phyloP scores from a whole-genome alignment of 352 stramenopile species.

The Phytophthora parvispora region DNA sequence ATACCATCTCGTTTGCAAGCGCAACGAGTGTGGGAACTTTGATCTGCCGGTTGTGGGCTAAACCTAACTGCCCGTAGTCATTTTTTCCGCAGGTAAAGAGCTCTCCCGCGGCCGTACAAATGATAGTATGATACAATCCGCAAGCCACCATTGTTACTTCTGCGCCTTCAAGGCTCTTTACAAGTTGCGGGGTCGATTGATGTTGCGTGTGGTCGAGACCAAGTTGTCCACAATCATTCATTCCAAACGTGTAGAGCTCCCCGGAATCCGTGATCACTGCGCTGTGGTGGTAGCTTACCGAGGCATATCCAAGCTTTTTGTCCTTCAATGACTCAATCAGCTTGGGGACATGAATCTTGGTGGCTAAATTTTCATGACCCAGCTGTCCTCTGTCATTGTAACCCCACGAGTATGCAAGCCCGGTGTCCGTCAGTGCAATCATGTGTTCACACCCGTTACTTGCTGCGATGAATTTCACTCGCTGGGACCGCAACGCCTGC shows the following conservation, averaged over 20 bases:
- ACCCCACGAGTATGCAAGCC: conserved; percentile 87
- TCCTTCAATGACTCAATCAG: conserved; percentile 88
- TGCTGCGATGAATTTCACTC: conserved; percentile 84
- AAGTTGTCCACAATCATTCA: conserved; percentile 92
- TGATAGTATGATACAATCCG: conserved; percentile 87
- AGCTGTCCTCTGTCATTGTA: conserved; percentile 92
- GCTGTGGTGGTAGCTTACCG: conserved; percentile 91
- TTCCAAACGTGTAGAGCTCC: conserved; percentile 90
- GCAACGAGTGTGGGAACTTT: conserved; percentile 70
- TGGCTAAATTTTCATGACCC: conserved; percentile 86
- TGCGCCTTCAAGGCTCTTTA: conserved; percentile 77
- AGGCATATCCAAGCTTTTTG: conserved; percentile 83
- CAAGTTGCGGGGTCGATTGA: conserved; percentile 75
- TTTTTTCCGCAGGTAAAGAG: conserved; percentile 90
- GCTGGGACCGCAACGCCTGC: conserved; percentile 79
- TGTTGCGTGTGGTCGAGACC: conserved; percentile 87
- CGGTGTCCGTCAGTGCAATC: conserved; percentile 85
- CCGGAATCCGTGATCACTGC: conserved; percentile 78
- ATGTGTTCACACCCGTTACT: conserved; percentile 93
- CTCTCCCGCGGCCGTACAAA: conserved; percentile 76
- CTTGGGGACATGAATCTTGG: conserved; percentile 88
- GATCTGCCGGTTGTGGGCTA: conserved; percentile 84
- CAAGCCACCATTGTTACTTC: conserved; percentile 85
- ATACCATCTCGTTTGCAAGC: conserved; percentile 77
- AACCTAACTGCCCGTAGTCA: conserved; percentile 87